Conservation (phyloP, 768 basidiomycete genomes). For the Podaxis sp. region DNA sequence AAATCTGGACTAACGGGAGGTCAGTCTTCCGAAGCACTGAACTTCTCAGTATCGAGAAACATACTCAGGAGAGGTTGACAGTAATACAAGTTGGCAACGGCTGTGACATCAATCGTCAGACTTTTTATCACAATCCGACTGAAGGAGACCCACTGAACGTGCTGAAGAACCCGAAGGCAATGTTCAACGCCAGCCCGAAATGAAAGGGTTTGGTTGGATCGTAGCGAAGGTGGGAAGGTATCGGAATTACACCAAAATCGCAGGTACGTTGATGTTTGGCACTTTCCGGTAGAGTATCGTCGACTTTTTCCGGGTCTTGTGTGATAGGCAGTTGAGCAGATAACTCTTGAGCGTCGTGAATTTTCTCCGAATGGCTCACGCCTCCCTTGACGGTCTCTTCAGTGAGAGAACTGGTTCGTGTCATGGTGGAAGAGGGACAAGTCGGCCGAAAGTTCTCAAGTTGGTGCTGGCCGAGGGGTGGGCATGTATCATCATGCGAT, state of each 20-base stretch:
- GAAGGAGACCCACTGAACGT: constrained; percentile 44
- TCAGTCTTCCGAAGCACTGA: neutral
- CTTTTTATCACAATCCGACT: neutral
- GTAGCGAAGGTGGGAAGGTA: constrained; percentile 55
- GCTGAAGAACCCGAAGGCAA: constrained; percentile 59
- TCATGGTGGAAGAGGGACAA: constrained; percentile 10
- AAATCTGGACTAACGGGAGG: constrained; percentile 38
- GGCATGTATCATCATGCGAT: neutral
- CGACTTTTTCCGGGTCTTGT: neutral
- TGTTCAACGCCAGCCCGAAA: constrained; percentile 53
- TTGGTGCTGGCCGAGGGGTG: neutral
- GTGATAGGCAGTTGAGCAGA: neutral
- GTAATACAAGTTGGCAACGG: constrained; percentile 79
- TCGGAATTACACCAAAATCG: constrained; percentile 68
- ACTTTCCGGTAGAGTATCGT: neutral
- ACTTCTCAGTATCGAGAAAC: constrained; percentile 20
- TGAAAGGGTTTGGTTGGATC: constrained; percentile 49
- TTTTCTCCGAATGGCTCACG: neutral
- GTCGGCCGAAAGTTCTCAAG: neutral
- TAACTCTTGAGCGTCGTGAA: neutral
- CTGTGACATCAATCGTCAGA: constrained; percentile 29
- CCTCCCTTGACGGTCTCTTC: constrained; percentile 7
- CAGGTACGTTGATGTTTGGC: constrained; percentile 17
- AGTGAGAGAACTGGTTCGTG: constrained; percentile 8
- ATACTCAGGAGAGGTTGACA: constrained; percentile 77